Evolutionary conservation across 2,329 filamentous ascomycete genomes (phyloP).

Genomic region (Arachnomyces sp.): DNA sequence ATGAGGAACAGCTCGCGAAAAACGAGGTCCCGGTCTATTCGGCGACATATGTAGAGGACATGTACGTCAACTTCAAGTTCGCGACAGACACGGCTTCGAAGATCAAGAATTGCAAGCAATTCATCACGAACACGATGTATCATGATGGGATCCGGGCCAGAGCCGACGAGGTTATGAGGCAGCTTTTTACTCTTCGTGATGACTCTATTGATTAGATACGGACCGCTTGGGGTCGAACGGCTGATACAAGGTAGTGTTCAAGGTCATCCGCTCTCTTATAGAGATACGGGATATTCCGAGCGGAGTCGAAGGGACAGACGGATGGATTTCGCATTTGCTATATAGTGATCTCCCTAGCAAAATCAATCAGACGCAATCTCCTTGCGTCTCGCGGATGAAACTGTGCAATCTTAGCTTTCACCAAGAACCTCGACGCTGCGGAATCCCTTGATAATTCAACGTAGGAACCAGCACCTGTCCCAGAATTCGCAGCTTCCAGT

Average conservation of each 20-base stretch:
- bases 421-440: conserved; percentile 45
- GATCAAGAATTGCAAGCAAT: conserved; percentile 70
- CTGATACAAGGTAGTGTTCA: too few species aligned
- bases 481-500: conserved; percentile 29
- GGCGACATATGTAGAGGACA: conserved; percentile 74
- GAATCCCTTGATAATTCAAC: conserved; percentile 42
- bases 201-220: conserved; percentile 50
- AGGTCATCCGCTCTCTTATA: too few species aligned
- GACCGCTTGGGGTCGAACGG: background rate
- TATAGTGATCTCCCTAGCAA: conserved; percentile 23
- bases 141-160: conserved; percentile 72
- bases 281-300: too few species aligned
- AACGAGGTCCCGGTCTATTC: conserved; percentile 84
- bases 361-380: conserved; percentile 46
- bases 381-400: conserved; percentile 48
- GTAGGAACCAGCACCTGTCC: conserved; percentile 34
- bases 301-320: background rate
- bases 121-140: conserved; percentile 78
- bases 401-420: conserved; percentile 48
- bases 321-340: background rate
- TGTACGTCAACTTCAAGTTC: conserved; percentile 79
- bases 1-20: conserved; percentile 59
- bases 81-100: conserved; percentile 64
- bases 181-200: conserved; percentile 70
- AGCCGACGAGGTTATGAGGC: conserved; percentile 65